Conservation (phyloP, 352 stramenopile species). For the Globisporangium heterothallicum region DNA sequence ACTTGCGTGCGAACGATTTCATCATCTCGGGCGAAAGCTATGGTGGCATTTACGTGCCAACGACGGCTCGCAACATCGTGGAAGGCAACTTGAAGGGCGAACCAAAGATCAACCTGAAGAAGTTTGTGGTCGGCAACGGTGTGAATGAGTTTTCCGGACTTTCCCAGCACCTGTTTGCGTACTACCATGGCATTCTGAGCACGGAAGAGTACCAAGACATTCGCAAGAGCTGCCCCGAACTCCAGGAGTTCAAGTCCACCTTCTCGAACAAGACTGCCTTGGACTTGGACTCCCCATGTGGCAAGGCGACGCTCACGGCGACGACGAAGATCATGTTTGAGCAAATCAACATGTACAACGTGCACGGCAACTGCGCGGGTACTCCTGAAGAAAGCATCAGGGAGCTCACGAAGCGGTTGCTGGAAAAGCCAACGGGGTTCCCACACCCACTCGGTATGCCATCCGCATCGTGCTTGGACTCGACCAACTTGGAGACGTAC, state of each 20-base stretch:
- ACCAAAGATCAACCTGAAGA: slow-evolving; percentile 40
- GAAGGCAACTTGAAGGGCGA: slow-evolving; percentile 24
- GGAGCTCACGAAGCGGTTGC: slow-evolving; percentile 14
- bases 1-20: slow-evolving; percentile 40
- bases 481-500: slow-evolving; percentile 30
- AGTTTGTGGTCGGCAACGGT: slow-evolving; percentile 72
- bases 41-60: slow-evolving; percentile 60
- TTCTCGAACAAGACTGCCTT: not conserved
- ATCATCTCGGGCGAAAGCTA: slow-evolving; percentile 71
- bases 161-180: slow-evolving; percentile 38
- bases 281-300: slow-evolving; percentile 8
- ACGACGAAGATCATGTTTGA: slow-evolving; percentile 3
- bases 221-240: slow-evolving; percentile 18
- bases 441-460: slow-evolving; percentile 26
- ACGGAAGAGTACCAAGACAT: slow-evolving; percentile 36
- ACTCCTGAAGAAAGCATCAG: slow-evolving; percentile 7
- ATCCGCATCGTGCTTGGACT: slow-evolving; percentile 20
- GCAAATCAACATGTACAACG: slow-evolving; percentile 25
- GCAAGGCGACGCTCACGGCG: slow-evolving; percentile 4
- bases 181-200: slow-evolving; percentile 44
- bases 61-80: slow-evolving; percentile 45
- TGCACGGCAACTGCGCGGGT: slow-evolving; percentile 17
- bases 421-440: slow-evolving; percentile 12
- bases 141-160: slow-evolving; percentile 28
- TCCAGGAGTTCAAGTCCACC: slow-evolving; percentile 16